A percentile compares a stretch with the other conserved stretches of the same genome.
Conservation (phyloP, 2,329 filamentous ascomycete species). For the Leptographium radiaticola region DNA sequence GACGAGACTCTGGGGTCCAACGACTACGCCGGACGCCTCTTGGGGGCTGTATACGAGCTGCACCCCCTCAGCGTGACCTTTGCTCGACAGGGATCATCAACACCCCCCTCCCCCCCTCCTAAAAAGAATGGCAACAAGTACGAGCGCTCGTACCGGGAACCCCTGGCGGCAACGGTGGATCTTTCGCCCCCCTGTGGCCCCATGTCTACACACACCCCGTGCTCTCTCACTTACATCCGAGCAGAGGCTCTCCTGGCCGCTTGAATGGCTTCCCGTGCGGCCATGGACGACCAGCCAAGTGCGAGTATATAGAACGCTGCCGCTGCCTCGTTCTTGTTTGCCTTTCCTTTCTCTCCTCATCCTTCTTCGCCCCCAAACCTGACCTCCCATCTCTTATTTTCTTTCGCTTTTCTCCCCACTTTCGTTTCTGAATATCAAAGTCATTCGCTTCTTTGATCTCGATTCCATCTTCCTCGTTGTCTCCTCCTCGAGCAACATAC, state of each 20-base stretch:
- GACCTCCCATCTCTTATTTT: not conserved
- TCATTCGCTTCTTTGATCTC: conserved; percentile 44
- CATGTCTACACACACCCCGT: not conserved
- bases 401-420: not conserved
- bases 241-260: not conserved
- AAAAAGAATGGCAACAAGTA: too few species aligned
- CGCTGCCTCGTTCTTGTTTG: not conserved
- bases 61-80: too few species aligned
- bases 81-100: too few species aligned
- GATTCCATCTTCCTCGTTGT: conserved; percentile 13
- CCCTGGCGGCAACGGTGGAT: not conserved
- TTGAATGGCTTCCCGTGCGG: not conserved
- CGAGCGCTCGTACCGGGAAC: not conserved
- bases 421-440: conserved; percentile 29
- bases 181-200: not conserved
- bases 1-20: too few species aligned
- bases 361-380: too few species aligned
- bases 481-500: conserved; percentile 7
- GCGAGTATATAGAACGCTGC: not conserved
- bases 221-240: not conserved
- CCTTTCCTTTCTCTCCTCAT: not conserved
- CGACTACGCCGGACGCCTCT: too few species aligned
- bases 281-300: not conserved
- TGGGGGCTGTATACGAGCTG: too few species aligned
- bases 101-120: too few species aligned